phyloP scores from a whole-genome alignment of 2,329 filamentous ascomycete genomes.

The Pestalotiopsis sp. region DNA sequence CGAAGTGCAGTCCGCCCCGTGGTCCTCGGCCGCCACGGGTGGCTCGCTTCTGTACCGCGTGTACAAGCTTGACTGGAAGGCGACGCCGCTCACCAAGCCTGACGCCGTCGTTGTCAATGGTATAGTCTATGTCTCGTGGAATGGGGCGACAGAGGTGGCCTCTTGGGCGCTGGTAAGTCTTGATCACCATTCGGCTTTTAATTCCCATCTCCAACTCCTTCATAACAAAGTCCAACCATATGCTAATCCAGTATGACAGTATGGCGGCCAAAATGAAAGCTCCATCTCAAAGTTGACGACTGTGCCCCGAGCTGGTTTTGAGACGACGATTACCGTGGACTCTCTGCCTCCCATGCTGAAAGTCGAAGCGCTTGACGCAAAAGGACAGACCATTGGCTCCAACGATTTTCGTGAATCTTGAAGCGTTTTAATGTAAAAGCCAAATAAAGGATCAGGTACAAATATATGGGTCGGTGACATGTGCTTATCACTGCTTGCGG shows the following conservation, averaged over 20 bases:
- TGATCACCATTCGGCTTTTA: no score
- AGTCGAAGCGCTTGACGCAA: background rate
- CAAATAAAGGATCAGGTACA: no score
- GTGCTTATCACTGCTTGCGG: no score
- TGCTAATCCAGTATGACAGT: background rate
- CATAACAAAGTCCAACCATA: no score
- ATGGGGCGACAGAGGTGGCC: background rate
- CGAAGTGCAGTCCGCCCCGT: background rate
- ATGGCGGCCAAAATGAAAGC: background rate
- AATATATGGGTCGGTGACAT: no score
- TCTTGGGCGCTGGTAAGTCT: background rate
- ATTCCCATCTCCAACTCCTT: no score
- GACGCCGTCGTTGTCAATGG: background rate
- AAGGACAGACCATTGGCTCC: background rate
- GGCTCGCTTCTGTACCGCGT: background rate
- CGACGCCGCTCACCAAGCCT: background rate
- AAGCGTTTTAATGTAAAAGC: no score
- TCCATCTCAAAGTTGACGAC: background rate
- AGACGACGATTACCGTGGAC: background rate
- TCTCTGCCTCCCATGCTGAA: background rate
- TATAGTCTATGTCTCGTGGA: background rate
- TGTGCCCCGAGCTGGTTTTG: background rate
- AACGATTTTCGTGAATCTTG: background rate
- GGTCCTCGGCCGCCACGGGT: background rate
- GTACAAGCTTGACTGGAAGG: background rate